These are phyloP conservation scores for Podospora pseudopauciseta DNA, from an alignment of 495 filamentous ascomycete species.

Conservation along the genomic window DNA sequence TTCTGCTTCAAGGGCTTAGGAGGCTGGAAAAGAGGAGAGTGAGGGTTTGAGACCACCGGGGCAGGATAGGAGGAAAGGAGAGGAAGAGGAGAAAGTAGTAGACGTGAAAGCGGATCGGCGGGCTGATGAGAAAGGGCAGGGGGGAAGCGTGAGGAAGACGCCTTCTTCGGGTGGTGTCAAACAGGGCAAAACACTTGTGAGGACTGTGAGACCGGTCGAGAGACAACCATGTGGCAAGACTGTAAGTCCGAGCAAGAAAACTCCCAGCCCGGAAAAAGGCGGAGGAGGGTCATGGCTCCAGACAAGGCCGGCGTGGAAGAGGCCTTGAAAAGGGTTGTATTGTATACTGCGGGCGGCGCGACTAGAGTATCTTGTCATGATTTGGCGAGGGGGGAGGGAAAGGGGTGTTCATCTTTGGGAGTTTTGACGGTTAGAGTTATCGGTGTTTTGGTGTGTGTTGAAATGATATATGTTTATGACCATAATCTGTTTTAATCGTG, in stretches of 20 bases:
- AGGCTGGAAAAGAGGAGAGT: not conserved
- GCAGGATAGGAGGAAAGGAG: not conserved
- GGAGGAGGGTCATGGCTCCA: not conserved
- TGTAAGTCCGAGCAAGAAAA: not conserved
- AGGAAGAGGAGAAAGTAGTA: not conserved
- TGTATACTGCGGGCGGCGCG: too few relatives aligned
- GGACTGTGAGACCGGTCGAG: not conserved
- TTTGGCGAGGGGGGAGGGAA: not conserved
- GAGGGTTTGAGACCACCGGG: not conserved
- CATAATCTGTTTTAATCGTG: not conserved
- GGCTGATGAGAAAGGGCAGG: not conserved
- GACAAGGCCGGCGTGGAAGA: not conserved
- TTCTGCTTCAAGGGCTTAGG: constrained; percentile 19
- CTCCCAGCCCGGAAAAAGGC: too few relatives aligned
- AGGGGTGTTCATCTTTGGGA: not conserved
- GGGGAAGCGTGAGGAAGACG: not conserved
- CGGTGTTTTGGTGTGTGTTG: not conserved
- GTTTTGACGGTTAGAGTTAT: not conserved
- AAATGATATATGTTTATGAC: not conserved
- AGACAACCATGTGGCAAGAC: not conserved
- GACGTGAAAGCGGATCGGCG: too few relatives aligned
- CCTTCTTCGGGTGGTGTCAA: not conserved
- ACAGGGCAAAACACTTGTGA: not conserved
- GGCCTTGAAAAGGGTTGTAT: not conserved
- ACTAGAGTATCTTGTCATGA: too few relatives aligned